phyloP scores from a whole-genome alignment of 192 early-diverging fungal genomes.

The Podila verticillata region DNA sequence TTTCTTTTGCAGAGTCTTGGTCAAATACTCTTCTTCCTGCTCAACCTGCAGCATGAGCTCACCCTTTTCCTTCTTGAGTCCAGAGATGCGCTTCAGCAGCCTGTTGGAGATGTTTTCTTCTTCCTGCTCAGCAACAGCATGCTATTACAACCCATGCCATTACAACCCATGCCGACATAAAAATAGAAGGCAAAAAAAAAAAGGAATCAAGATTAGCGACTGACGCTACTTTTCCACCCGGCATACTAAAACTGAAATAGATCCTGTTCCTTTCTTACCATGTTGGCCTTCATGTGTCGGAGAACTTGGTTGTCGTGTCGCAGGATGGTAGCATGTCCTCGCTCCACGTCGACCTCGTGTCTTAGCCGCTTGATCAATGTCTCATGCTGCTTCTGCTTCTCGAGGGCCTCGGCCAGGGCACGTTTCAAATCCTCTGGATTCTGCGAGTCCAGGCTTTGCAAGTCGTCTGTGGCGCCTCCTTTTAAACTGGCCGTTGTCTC shows the following conservation, averaged over 20 bases:
- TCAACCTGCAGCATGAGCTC: slow-evolving; percentile 80
- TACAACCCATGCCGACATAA: not conserved
- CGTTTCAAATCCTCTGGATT: slow-evolving; percentile 27
- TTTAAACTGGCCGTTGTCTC: slow-evolving; percentile 45
- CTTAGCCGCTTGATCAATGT: slow-evolving; percentile 65
- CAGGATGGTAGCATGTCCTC: slow-evolving; percentile 69
- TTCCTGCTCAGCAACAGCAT: slow-evolving; percentile 67
- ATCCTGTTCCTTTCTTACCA: slow-evolving; percentile 43
- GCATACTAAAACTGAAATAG: not conserved
- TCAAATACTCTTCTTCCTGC: slow-evolving; percentile 84
- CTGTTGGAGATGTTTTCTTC: slow-evolving; percentile 85
- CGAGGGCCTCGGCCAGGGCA: slow-evolving; percentile 32
- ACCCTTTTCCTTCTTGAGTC: slow-evolving; percentile 82
- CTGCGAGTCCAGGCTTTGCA: slow-evolving; percentile 20
- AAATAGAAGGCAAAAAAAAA: slow-evolving; percentile 3
- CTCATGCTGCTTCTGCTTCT: slow-evolving; percentile 54
- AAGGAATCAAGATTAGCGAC: slow-evolving; percentile 1
- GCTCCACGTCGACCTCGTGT: slow-evolving; percentile 73
- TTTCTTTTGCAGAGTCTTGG: slow-evolving; percentile 82
- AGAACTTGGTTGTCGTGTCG: slow-evolving; percentile 68
- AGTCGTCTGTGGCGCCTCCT: not conserved
- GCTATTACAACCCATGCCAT: slow-evolving; percentile 39
- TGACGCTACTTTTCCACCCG: not conserved
- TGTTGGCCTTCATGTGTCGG: slow-evolving; percentile 64
- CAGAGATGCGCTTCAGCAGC: slow-evolving; percentile 75